phyloP scores from a whole-genome alignment of 371 early-diverging fungal genomes.

The Actinomortierella ambigua region DNA sequence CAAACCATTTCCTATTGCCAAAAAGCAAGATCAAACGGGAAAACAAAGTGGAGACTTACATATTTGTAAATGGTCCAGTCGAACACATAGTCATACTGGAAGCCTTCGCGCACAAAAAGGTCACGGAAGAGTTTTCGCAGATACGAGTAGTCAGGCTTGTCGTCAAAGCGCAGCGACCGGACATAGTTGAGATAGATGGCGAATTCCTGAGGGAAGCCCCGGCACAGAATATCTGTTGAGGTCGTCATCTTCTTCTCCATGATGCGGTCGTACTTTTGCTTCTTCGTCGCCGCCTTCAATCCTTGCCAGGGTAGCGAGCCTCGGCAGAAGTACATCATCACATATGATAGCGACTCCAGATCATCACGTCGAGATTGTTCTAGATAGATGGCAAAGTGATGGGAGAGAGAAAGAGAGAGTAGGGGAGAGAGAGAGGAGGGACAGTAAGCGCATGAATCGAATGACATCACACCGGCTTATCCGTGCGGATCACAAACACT shows the following conservation, averaged over 20 bases:
- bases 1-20: too few relatives aligned
- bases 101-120: slow-evolving; percentile 93
- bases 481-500: background rate
- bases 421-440: too few relatives aligned
- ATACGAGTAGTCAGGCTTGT: slow-evolving; percentile 99
- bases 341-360: slow-evolving; percentile 98
- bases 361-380: slow-evolving; percentile 99
- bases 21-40: background rate
- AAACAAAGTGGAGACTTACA: slow-evolving; percentile 16
- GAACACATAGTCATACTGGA: slow-evolving; percentile 96
- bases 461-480: too few relatives aligned
- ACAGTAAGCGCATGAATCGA: too few relatives aligned
- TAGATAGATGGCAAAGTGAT: slow-evolving; percentile 26
- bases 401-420: too few relatives aligned
- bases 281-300: slow-evolving; percentile 96
- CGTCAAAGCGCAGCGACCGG: slow-evolving; percentile 96
- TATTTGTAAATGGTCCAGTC: slow-evolving; percentile 88
- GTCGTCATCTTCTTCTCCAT: slow-evolving; percentile 99
- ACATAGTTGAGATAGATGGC: slow-evolving; percentile 97
- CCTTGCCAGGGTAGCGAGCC: slow-evolving; percentile 99
- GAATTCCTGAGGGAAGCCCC: slow-evolving; percentile 95
- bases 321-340: slow-evolving; percentile 99
- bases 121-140: slow-evolving; percentile 96
- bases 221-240: slow-evolving; percentile 95
- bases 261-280: slow-evolving; percentile 99